Evolutionary conservation across 192 early-diverging fungal species (phyloP), one percentile per base, ranked within the genome.

Genomic region (Podochytrium sp.): DNA sequence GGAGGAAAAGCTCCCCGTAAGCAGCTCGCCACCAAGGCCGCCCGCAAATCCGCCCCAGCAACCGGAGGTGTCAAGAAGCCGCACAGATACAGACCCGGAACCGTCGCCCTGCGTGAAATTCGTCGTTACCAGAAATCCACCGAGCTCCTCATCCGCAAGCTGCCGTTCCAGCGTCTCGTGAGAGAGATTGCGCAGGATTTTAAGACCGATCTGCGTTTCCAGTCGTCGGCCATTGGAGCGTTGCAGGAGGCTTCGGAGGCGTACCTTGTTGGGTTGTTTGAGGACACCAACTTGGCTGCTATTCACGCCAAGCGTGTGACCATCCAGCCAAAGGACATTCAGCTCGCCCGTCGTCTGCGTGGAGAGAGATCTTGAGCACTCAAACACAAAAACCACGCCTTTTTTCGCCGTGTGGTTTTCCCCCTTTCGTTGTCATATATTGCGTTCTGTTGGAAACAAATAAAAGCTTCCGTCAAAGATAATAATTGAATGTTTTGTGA

Each of bases 261-360:
- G 29, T 97, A 87, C 79, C 75, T 94, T 72, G 91, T 87, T 55
- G 85, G 85, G 33, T 61, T 87, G 34, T 87, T 87, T 78, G 98
- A 97, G 84, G 92, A 95, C 62, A 74, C 72, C 82, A 99, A 99
- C 84, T 88, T 99, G 84, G 96, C 96, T 59, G 97, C 96, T 71
- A 96, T 97, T 89, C 97, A 98, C 83, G 97, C 94, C 83, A 96
- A 97, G 91, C 92, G 97, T 84, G 97, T 99, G 79, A 99, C 97
- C 82, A 99, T 99, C 88, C 96, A 98, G 83, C 97, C 96, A 81
- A 97, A 97, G 91, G 97, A 99, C 82, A 93, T 98, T 79, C 96
- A 98, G 86, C 88, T 98, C 75, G 96, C 96, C 73, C 92, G 94
- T 73, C 91, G 96, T 86, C 92, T 98, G 78, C 51, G 85, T 79